Evolutionary conservation across 495 filamentous ascomycete species (phyloP).

Genomic region (Neurospora sp.): DNA sequence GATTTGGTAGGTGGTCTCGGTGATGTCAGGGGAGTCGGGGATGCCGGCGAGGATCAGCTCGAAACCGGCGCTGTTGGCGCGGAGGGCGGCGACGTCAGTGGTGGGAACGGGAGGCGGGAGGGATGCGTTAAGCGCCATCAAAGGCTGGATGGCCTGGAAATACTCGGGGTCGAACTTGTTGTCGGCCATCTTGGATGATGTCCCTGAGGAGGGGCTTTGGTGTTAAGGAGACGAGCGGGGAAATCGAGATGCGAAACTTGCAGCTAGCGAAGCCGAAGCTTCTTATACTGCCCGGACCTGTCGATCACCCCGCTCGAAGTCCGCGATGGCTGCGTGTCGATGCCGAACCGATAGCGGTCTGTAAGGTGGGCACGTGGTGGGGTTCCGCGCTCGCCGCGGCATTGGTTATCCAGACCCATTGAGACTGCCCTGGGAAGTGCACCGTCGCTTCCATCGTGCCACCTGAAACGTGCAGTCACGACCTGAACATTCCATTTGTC

Average conservation of each 20-base stretch:
- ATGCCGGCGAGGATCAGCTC: not conserved
- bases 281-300: not conserved
- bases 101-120: slow-evolving; percentile 2
- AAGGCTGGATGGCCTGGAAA: not conserved
- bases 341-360: not conserved
- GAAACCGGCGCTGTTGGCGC: not conserved
- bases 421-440: not conserved
- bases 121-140: not conserved
- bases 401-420: not conserved
- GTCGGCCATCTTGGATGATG: slow-evolving; percentile 4
- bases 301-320: not conserved
- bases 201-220: not conserved
- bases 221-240: not conserved
- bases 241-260: not conserved
- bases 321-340: not conserved
- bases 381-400: not conserved
- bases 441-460: not conserved
- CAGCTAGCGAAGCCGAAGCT: not conserved
- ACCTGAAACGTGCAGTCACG: not conserved
- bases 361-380: not conserved
- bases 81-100: slow-evolving; percentile 1
- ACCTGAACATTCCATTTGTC: not conserved
- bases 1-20: slow-evolving; percentile 12
- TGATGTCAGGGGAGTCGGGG: slow-evolving; percentile 5
- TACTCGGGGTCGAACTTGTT: slow-evolving; percentile 12